These are phyloP conservation scores for Polygonum maritimum DNA, from an alignment of 148 eudicot genomes.

Conservation along the genomic window DNA sequence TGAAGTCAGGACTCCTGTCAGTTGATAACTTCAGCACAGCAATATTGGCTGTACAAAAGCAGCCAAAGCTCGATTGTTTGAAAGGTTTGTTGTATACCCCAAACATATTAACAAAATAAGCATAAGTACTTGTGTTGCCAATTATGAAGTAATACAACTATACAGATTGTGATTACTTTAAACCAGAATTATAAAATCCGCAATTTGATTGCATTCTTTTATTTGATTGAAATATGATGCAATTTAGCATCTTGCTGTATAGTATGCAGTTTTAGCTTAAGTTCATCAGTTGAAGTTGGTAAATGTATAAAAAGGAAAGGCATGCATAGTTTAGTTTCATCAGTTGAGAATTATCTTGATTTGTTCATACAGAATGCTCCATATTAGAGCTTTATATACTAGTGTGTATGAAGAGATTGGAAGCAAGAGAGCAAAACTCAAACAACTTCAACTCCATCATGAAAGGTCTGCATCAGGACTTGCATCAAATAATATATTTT, in stretches of 20 bases:
- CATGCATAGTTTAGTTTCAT: no score
- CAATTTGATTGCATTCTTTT: not conserved
- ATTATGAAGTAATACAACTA: not conserved
- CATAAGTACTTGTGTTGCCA: not conserved
- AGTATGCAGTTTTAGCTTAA: not conserved
- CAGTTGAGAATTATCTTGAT: conserved; percentile 1
- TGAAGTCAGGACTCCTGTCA: conserved; percentile 52
- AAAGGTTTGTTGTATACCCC: conserved; percentile 38
- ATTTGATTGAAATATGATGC: not conserved
- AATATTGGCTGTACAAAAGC: conserved; percentile 42
- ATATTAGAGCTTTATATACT: conserved; percentile 67
- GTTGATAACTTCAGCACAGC: conserved; percentile 63
- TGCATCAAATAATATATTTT: not conserved
- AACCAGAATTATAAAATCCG: not conserved
- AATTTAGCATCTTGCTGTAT: not conserved
- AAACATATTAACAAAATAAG: not conserved
- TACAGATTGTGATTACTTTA: not conserved
- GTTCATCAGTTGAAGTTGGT: not conserved
- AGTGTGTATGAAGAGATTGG: conserved; percentile 90
- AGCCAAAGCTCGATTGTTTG: conserved; percentile 64
- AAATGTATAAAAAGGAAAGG: no score
- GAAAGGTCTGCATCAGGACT: conserved; percentile 48
- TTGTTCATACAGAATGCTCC: conserved; percentile 61
- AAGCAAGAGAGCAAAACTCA: conserved; percentile 63
- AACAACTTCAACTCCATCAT: conserved; percentile 81